Conservation (phyloP, 106 monocot genomes). For the Dioscorea alata region DNA sequence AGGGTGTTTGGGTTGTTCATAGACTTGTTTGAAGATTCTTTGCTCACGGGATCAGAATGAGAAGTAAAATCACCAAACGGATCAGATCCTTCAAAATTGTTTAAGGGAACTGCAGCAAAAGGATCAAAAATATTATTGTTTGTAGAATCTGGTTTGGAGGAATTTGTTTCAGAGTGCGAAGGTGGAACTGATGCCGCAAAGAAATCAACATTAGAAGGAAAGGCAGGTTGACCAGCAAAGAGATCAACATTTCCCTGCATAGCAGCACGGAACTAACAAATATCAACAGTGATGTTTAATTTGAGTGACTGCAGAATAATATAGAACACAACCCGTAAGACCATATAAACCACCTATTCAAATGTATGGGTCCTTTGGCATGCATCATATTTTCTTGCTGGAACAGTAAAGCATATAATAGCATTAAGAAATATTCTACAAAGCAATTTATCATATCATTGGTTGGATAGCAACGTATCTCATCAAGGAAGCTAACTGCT, state of each 20-base stretch:
- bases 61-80: slow-evolving; percentile 62
- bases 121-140: slow-evolving; percentile 43
- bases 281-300: too few relatives aligned
- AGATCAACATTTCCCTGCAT: slow-evolving; percentile 58
- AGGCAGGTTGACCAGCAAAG: slow-evolving; percentile 54
- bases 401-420: too few relatives aligned
- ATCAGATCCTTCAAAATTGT: slow-evolving; percentile 54
- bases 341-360: too few relatives aligned
- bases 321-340: too few relatives aligned
- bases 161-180: slow-evolving; percentile 24
- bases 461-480: too few relatives aligned
- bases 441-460: too few relatives aligned
- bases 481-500: too few relatives aligned
- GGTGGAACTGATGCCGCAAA: slow-evolving; percentile 36
- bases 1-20: background rate
- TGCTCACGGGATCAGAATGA: slow-evolving; percentile 17
- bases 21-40: slow-evolving; percentile 12
- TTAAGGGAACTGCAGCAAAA: slow-evolving; percentile 64
- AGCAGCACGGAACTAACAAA: too few relatives aligned
- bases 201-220: slow-evolving; percentile 39
- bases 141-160: slow-evolving; percentile 12
- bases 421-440: too few relatives aligned
- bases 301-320: too few relatives aligned
- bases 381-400: too few relatives aligned
- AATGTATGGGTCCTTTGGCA: too few relatives aligned